Evolutionary conservation across 345 rosid species (phyloP).

Genomic region (Eucalyptus cloeziana): DNA sequence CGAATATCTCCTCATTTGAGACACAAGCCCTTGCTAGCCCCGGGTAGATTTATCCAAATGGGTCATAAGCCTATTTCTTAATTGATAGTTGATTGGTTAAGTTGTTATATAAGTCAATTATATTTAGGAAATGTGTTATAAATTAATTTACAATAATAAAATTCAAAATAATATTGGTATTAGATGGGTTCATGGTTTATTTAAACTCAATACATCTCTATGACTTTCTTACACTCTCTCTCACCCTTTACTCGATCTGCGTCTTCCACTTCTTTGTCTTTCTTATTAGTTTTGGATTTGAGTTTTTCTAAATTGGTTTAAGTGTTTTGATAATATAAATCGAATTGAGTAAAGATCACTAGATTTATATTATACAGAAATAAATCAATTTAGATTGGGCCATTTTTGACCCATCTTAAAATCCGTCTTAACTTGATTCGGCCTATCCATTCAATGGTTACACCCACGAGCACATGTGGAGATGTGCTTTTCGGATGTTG

Average conservation of each 20-base stretch:
- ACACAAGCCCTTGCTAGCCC: neutral
- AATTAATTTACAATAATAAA: too few relatives aligned
- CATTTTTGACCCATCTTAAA: fast-evolving
- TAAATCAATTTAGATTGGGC: fast-evolving
- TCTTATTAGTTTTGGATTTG: too few relatives aligned
- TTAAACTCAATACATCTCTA: fast-evolving
- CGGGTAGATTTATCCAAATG: fast-evolving
- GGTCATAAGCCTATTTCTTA: too few relatives aligned
- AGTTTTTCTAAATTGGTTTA: fast-evolving
- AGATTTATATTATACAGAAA: fast-evolving
- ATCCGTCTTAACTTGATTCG: fast-evolving
- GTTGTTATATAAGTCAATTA: fast-evolving
- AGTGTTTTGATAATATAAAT: too few relatives aligned
- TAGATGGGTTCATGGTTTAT: fast-evolving
- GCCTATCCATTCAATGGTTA: fast-evolving
- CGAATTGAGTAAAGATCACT: too few relatives aligned
- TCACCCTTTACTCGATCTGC: fast-evolving
- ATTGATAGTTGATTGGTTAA: fast-evolving
- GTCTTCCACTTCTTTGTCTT: too few relatives aligned
- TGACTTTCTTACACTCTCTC: fast-evolving
- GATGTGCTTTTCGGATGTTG: neutral
- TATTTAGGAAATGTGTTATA: fast-evolving
- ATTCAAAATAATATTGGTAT: too few relatives aligned
- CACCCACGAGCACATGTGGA: neutral
- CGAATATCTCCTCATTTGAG: neutral